These are phyloP conservation scores for Tulasnella calospora DNA, from an alignment of 768 basidiomycete genomes.

Conservation along the genomic window DNA sequence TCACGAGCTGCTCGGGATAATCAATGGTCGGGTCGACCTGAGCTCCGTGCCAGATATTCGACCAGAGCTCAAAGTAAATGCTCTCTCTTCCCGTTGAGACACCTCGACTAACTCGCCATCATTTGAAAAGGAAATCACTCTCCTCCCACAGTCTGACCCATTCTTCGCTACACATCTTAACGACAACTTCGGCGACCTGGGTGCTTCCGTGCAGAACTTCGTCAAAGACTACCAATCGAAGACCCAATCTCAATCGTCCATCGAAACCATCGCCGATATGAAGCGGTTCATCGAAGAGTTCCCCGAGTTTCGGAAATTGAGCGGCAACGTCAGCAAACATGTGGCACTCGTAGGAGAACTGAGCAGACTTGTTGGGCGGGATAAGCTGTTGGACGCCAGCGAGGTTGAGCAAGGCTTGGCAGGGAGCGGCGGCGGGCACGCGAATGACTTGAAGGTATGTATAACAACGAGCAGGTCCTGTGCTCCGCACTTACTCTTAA, in stretches of 20 bases:
- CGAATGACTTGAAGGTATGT: slow-evolving; percentile 74
- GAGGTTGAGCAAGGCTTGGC: slow-evolving; percentile 97
- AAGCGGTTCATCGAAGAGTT: slow-evolving; percentile 97
- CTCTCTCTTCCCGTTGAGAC: neutral
- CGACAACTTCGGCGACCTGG: slow-evolving; percentile 94
- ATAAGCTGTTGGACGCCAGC: slow-evolving; percentile 81
- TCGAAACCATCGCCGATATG: slow-evolving; percentile 96
- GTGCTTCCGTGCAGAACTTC: slow-evolving; percentile 83
- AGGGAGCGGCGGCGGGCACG: slow-evolving; percentile 66
- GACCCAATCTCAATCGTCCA: slow-evolving; percentile 66
- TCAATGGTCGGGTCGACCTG: slow-evolving; percentile 87
- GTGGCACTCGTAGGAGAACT: slow-evolving; percentile 95
- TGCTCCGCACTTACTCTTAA: neutral
- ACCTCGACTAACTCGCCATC: neutral
- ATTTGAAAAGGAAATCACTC: slow-evolving; percentile 73
- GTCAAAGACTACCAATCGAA: slow-evolving; percentile 88
- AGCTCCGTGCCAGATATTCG: slow-evolving; percentile 77
- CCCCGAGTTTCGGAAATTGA: slow-evolving; percentile 92
- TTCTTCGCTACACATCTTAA: slow-evolving; percentile 90
- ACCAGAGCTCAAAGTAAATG: slow-evolving; percentile 74
- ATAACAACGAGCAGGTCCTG: neutral
- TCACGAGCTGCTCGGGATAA: slow-evolving; percentile 88
- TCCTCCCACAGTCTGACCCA: slow-evolving; percentile 84
- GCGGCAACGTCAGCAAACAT: slow-evolving; percentile 98
- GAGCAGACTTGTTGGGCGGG: slow-evolving; percentile 78